Conservation (phyloP, 1,284 basidiomycete genomes). For the Erythrobasidium hasegawianum region DNA sequence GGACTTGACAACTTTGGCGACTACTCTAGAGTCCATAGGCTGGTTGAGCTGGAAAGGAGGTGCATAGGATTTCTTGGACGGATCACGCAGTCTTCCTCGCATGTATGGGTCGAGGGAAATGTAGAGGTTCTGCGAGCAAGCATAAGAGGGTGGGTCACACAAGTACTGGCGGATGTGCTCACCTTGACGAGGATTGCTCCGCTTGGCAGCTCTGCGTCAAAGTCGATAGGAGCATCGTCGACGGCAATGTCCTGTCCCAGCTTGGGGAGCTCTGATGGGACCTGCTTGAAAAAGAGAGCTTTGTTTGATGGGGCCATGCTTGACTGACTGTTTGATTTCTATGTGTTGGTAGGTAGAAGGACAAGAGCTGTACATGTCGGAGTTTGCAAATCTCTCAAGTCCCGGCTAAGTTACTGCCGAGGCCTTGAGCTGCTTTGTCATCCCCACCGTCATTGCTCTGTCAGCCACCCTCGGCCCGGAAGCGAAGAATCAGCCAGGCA, state of each 20-base stretch:
- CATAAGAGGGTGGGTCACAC: conserved; percentile 16
- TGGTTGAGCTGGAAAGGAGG: conserved; percentile 37
- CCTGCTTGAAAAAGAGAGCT: conserved; percentile 49
- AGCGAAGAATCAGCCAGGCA: too few relatives aligned
- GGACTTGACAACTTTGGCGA: conserved; percentile 38
- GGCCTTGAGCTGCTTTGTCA: too few relatives aligned
- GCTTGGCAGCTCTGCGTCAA: conserved; percentile 55
- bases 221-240: conserved; percentile 54
- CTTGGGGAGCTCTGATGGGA: conserved; percentile 41
- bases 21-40: conserved; percentile 38
- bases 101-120: conserved; percentile 33
- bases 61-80: conserved; percentile 38
- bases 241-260: conserved; percentile 52
- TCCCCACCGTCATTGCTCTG: too few relatives aligned
- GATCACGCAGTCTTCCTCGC: conserved; percentile 38
- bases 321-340: background rate
- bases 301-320: conserved; percentile 38
- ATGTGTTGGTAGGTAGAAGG: too few relatives aligned
- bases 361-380: background rate
- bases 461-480: too few relatives aligned
- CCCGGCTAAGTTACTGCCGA: too few relatives aligned
- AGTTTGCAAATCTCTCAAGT: too few relatives aligned
- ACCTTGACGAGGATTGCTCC: conserved; percentile 58
- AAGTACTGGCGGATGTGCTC: conserved; percentile 51
- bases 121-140: background rate